A percentile compares a stretch with the other conserved stretches of the same genome.
These are phyloP conservation scores for Chytridiales sp. DNA, from an alignment of 371 early-diverging fungal genomes.

Conservation along the genomic window DNA sequence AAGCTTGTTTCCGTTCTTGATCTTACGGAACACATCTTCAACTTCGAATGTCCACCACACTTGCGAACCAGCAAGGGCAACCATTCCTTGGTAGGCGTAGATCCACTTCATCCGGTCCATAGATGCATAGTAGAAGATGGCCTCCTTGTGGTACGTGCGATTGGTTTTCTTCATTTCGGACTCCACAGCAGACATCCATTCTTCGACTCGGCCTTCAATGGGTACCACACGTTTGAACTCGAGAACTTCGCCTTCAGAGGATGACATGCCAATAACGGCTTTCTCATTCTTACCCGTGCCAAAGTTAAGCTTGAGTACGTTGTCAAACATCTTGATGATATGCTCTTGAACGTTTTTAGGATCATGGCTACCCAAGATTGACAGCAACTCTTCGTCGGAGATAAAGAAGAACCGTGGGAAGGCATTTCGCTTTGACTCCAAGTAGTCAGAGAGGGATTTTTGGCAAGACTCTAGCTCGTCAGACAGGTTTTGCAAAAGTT, in stretches of 20 bases:
- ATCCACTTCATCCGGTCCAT: constrained; percentile 58
- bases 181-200: constrained; percentile 61
- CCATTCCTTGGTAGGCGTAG: constrained; percentile 56
- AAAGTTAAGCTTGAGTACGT: constrained; percentile 54
- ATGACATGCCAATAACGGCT: constrained; percentile 57
- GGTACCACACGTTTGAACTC: constrained; percentile 49
- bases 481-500: constrained; percentile 45
- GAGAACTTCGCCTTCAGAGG: constrained; percentile 54
- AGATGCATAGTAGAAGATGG: constrained; percentile 53
- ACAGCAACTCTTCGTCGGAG: constrained; percentile 61
- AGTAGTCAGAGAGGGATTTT: constrained; percentile 57
- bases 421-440: constrained; percentile 58
- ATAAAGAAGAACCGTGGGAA: constrained; percentile 65
- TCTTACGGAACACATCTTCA: constrained; percentile 58
- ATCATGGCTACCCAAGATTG: constrained; percentile 60
- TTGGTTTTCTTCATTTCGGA: constrained; percentile 60
- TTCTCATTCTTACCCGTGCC: constrained; percentile 55
- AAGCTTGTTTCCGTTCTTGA: constrained; percentile 56
- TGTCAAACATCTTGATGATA: constrained; percentile 64
- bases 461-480: constrained; percentile 57
- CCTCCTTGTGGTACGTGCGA: constrained; percentile 56
- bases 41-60: constrained; percentile 71
- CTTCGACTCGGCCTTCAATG: constrained; percentile 57
- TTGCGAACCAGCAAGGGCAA: constrained; percentile 54
- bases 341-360: constrained; percentile 59